Conservation (phyloP, 352 stramenopile genomes). For the Phytophthora uliginosa region DNA sequence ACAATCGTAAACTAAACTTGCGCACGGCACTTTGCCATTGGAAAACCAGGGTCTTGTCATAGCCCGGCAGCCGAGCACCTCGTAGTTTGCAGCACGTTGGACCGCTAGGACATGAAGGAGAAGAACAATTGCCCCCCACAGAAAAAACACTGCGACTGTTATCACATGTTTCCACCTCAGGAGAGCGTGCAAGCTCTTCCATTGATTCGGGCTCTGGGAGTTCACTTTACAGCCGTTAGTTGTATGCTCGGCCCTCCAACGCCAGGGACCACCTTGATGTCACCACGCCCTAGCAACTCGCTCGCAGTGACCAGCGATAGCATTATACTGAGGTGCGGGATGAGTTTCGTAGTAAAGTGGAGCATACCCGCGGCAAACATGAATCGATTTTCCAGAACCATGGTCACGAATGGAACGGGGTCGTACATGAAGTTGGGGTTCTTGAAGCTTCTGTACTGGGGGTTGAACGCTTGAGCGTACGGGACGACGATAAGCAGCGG, state of each 20-base stretch:
- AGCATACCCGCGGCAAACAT: conserved; percentile 21
- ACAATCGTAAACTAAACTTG: conserved; percentile 33
- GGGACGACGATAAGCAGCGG: conserved; percentile 30
- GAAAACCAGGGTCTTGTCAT: conserved; percentile 28
- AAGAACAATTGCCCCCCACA: conserved; percentile 22
- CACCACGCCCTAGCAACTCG: conserved; percentile 10
- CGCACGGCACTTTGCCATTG: conserved; percentile 33
- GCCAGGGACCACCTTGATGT: conserved; percentile 16
- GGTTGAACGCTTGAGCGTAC: conserved; percentile 23
- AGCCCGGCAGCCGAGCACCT: conserved; percentile 20
- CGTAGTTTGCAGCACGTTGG: conserved; percentile 16
- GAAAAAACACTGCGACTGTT: conserved; percentile 11
- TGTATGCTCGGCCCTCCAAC: not conserved
- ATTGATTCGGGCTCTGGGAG: not conserved
- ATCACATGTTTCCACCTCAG: conserved; percentile 16
- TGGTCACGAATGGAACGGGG: not conserved
- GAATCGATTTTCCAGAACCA: conserved; percentile 21
- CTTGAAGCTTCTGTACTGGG: conserved; percentile 16
- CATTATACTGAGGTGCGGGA: conserved; percentile 28
- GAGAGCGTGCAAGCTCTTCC: not conserved
- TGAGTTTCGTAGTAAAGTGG: conserved; percentile 25
- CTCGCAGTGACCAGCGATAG: conserved; percentile 14
- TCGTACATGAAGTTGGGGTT: conserved; percentile 14
- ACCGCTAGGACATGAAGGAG: conserved; percentile 18
- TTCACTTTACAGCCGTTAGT: not conserved